A percentile compares a stretch with the other conserved stretches of the same genome.
Evolutionary conservation across 306 rosid species (phyloP).

Genomic region (Albizia julibrissin): DNA sequence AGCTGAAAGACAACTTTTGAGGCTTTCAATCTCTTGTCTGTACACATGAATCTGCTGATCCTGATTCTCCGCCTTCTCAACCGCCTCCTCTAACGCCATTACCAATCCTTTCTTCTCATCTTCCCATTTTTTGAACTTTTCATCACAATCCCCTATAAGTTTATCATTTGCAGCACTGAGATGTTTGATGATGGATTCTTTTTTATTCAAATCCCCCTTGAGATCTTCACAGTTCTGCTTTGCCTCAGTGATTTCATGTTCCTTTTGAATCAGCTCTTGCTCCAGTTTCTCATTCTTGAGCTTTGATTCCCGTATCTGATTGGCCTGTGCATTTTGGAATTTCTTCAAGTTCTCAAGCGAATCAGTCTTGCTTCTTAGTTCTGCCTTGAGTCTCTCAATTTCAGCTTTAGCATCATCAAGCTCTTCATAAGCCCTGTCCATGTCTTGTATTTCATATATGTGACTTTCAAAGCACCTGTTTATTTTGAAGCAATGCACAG

Average conservation of each 20-base stretch:
- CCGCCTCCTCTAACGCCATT: slow-evolving; percentile 51
- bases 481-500: background rate
- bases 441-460: slow-evolving; percentile 31
- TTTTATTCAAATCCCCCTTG: slow-evolving; percentile 32
- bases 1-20: slow-evolving; percentile 44
- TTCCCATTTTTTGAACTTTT: slow-evolving; percentile 44
- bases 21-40: slow-evolving; percentile 53
- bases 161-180: slow-evolving; percentile 55
- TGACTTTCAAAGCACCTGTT: slow-evolving; percentile 30
- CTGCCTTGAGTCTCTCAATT: slow-evolving; percentile 58
- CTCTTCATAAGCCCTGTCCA: slow-evolving; percentile 61
- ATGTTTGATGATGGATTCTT: slow-evolving; percentile 49
- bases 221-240: slow-evolving; percentile 49
- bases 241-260: slow-evolving; percentile 35
- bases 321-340: slow-evolving; percentile 46
- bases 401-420: slow-evolving; percentile 63
- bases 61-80: slow-evolving; percentile 48
- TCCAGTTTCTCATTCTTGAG: slow-evolving; percentile 59
- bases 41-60: slow-evolving; percentile 43
- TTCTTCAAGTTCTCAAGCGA: slow-evolving; percentile 55
- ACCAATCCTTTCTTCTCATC: slow-evolving; percentile 42
- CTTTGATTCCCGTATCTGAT: slow-evolving; percentile 47
- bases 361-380: slow-evolving; percentile 53
- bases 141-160: slow-evolving; percentile 50
- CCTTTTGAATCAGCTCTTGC: slow-evolving; percentile 53